Conservation (phyloP, 352 stramenopile species). For the Pythium phragmitis region DNA sequence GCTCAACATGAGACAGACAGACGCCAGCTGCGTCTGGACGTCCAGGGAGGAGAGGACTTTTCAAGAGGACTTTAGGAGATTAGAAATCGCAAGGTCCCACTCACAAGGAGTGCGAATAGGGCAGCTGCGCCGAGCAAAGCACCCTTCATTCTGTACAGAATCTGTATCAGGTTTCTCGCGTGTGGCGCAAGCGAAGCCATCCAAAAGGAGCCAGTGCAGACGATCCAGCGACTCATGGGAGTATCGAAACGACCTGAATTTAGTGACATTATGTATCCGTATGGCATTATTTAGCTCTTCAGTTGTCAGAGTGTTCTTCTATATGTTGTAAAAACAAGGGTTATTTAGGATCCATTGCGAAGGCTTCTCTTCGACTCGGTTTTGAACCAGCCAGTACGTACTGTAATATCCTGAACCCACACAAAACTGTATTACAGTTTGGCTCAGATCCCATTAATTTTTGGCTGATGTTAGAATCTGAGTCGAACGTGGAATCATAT, state of each 20-base stretch:
- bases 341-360: neutral
- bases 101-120: neutral
- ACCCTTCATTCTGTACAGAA: neutral
- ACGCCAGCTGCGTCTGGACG: constrained; percentile 6
- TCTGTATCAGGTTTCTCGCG: too few species aligned
- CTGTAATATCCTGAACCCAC: neutral
- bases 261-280: neutral
- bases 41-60: neutral
- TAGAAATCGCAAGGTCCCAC: neutral
- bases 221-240: constrained; percentile 23
- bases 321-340: constrained; percentile 23
- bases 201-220: constrained; percentile 27
- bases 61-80: neutral
- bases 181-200: constrained; percentile 5
- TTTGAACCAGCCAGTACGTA: neutral
- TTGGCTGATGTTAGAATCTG: constrained; percentile 1
- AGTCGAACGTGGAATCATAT: neutral
- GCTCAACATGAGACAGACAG: constrained; percentile 19
- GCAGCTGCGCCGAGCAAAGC: constrained; percentile 22
- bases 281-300: neutral
- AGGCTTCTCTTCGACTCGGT: neutral
- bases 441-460: too few species aligned
- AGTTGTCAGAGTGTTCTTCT: neutral
- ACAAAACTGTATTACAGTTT: neutral
- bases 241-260: constrained; percentile 10